Percentiles rank a stretch among this genome's conserved stretches.
These are phyloP conservation scores for Phylloporus arenicola DNA, from an alignment of 768 basidiomycete species.

Conservation along the genomic window DNA sequence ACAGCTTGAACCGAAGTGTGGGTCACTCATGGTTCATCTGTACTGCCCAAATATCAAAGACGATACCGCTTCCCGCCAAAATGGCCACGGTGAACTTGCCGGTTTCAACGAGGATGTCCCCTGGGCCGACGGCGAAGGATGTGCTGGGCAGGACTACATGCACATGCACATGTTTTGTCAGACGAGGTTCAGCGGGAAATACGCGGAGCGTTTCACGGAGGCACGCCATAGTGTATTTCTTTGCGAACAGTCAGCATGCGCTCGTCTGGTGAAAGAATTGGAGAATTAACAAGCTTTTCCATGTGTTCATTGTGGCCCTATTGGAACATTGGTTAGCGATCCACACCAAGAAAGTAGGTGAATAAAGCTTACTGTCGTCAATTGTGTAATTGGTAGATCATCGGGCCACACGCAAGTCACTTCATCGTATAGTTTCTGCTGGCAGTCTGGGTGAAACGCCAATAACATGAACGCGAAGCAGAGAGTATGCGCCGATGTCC, in stretches of 20 bases:
- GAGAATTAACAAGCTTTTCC: slow-evolving; percentile 31
- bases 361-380: slow-evolving; percentile 25
- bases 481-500: slow-evolving; percentile 44
- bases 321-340: not conserved
- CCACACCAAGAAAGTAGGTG: not conserved
- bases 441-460: slow-evolving; percentile 47
- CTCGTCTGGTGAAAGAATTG: not conserved
- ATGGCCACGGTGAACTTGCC: no score
- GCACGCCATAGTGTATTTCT: slow-evolving; percentile 41
- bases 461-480: slow-evolving; percentile 40
- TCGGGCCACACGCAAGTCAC: slow-evolving; percentile 36
- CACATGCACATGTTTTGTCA: slow-evolving; percentile 30
- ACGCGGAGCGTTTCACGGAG: no score
- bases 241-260: not conserved
- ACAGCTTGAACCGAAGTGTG: not conserved
- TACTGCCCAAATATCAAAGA: slow-evolving; percentile 39
- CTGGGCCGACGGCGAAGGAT: slow-evolving; percentile 29
- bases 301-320: no score
- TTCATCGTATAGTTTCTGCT: slow-evolving; percentile 43
- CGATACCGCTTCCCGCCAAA: slow-evolving; percentile 34
- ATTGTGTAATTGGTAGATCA: slow-evolving; percentile 22
- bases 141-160: slow-evolving; percentile 35
- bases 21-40: slow-evolving; percentile 41
- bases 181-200: slow-evolving; percentile 33
- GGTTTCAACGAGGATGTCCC: no score